Evolutionary conservation across 176 grass and related monocot species (phyloP).

Genomic region (Paspalum vaginatum): DNA sequence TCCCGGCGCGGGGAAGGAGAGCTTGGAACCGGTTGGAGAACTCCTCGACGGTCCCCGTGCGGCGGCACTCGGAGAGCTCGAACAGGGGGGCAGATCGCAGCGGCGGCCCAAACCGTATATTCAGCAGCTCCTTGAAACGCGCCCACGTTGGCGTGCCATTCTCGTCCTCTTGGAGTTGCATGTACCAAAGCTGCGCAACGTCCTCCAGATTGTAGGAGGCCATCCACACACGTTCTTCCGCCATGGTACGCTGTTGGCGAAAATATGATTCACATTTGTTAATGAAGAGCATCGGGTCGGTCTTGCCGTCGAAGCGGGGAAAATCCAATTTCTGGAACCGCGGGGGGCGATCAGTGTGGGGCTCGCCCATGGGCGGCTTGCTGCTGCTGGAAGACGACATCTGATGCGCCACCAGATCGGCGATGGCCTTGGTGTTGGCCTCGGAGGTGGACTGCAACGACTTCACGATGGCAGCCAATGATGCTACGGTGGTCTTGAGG

Average conservation of each 20-base stretch:
- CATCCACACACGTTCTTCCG: not conserved
- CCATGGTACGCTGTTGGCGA: not conserved
- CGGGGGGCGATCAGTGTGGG: not conserved
- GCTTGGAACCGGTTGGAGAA: not conserved
- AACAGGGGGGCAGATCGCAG: not conserved
- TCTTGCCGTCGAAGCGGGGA: not conserved
- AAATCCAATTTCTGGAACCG: constrained; percentile 11
- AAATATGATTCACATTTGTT: too few species aligned
- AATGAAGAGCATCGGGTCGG: not conserved
- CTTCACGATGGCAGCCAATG: too few species aligned
- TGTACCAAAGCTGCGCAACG: not conserved
- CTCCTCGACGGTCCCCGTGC: not conserved
- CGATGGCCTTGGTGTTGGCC: too few species aligned
- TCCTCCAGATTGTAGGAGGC: not conserved
- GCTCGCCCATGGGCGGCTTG: too few species aligned
- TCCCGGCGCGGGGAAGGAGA: not conserved
- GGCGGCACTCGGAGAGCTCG: not conserved
- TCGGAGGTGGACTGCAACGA: too few species aligned
- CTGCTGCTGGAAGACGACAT: too few species aligned
- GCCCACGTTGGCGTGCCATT: not conserved
- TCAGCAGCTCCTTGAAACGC: not conserved
- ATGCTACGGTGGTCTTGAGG: too few species aligned
- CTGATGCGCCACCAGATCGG: too few species aligned
- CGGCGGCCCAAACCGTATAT: not conserved
- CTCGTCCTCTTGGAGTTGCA: not conserved